Evolutionary conservation across 768 basidiomycete species (phyloP).

Genomic region (Lentinula boryana): DNA sequence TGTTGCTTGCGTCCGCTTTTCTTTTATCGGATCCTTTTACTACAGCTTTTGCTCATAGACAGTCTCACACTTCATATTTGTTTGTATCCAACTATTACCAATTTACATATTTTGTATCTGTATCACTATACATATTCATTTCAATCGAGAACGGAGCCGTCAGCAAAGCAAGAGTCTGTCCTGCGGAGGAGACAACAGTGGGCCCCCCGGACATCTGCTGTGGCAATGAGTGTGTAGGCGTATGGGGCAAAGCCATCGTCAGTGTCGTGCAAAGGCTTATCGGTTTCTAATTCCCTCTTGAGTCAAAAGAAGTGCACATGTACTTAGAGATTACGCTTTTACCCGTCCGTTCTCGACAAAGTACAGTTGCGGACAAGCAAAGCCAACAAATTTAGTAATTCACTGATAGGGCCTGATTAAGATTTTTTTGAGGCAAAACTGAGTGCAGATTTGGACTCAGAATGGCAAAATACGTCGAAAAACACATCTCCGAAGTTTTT

Average conservation of each 20-base stretch:
- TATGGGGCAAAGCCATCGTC: constrained; percentile 36
- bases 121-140: no score
- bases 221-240: constrained; percentile 23
- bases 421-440: no score
- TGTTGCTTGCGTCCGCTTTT: no score
- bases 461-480: no score
- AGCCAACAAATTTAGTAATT: no score
- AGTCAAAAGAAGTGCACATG: not conserved
- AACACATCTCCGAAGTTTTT: no score
- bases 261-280: constrained; percentile 34
- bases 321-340: not conserved
- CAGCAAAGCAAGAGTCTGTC: constrained; percentile 25
- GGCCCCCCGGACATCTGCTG: constrained; percentile 19
- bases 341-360: constrained; percentile 40
- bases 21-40: no score
- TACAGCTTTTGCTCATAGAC: no score
- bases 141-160: not conserved
- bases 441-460: no score
- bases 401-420: no score
- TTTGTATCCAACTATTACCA: not conserved
- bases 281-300: constrained; percentile 15
- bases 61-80: no score
- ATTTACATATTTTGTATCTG: not conserved
- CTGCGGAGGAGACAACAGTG: constrained; percentile 23
- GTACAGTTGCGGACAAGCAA: no score